Evolutionary conservation across 148 eudicot genomes (phyloP).

Genomic region (Rhododendron simsii): DNA sequence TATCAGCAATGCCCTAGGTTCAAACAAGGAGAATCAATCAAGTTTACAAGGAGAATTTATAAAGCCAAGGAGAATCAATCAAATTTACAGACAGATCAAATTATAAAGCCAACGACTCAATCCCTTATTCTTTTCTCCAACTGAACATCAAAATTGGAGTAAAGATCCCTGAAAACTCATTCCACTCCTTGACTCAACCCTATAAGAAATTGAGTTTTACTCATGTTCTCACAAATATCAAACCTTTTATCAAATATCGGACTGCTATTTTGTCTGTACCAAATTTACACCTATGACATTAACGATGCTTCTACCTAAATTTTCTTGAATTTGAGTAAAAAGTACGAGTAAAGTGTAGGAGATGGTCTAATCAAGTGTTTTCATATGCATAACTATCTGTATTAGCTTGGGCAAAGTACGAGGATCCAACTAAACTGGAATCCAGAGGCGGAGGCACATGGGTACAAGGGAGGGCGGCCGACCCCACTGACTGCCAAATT

Average conservation of each 20-base stretch:
- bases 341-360: neutral
- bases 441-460: neutral
- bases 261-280: neutral
- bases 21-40: neutral
- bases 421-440: neutral
- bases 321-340: neutral
- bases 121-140: neutral
- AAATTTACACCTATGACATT: neutral
- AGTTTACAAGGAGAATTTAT: neutral
- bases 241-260: neutral
- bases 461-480: too few relatives aligned
- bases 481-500: too few relatives aligned
- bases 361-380: neutral
- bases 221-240: neutral
- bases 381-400: neutral
- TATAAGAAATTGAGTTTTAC: neutral
- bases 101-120: neutral
- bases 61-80: neutral
- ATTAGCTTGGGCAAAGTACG: neutral
- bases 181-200: neutral
- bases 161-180: neutral
- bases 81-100: neutral
- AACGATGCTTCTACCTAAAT: neutral
- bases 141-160: neutral
- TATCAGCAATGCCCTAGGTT: conserved; percentile 6